Base-by-base conservation (phyloP, 2,329 filamentous ascomycete genomes). In the Aspergillus uvarum region DNA sequence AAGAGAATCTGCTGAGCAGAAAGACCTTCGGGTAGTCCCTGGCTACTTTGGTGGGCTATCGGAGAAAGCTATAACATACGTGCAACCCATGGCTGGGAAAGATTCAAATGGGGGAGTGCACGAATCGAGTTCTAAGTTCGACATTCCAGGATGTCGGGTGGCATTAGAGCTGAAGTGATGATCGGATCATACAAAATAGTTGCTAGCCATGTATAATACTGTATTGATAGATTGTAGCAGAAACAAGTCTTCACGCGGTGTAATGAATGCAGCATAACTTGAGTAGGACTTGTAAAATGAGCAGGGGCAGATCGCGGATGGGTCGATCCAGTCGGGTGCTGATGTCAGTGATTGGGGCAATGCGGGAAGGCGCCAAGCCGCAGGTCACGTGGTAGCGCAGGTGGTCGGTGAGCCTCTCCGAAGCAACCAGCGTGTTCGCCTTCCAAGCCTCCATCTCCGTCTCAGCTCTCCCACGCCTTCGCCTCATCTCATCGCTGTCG, bases 1-100 rank as follows among this genome's bases (percentile, higher is more conserved):
- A 21, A 53, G 21, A 32, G 53, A 24, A 35, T 21, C 29, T 44
- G 21, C 12, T 14, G 16, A 35, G 10, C 60, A 61, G 19, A 65
- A 66, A 16, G 56, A 64, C 38, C 56, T 78, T 19, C 47, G 63
- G 16, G 51, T 66, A 16, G n/a, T 74, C 8, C 71, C 66, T 14
- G 69, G 71, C 54, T 65, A 65, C 24, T 78, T 79, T 63, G 76
- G 76, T 7, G 77, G 75, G 11, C 59, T 78, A 50, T 77, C 76
- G 5, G 76, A 77, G 57, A 76, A 74, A 50, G 71, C 72, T 19
- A 74, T 78, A 52, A 71, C 70, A 11, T 74, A 72, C 59, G 63
- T 65, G 10, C 70, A 72, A 56, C 70, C 68, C 12, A 29, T 67
- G 47, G 32, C 59, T 24, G 55, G 59, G 21, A 52, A 48, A 24